Conservation (phyloP, 106 monocot species). For the Phalaenopsis aphrodite region DNA sequence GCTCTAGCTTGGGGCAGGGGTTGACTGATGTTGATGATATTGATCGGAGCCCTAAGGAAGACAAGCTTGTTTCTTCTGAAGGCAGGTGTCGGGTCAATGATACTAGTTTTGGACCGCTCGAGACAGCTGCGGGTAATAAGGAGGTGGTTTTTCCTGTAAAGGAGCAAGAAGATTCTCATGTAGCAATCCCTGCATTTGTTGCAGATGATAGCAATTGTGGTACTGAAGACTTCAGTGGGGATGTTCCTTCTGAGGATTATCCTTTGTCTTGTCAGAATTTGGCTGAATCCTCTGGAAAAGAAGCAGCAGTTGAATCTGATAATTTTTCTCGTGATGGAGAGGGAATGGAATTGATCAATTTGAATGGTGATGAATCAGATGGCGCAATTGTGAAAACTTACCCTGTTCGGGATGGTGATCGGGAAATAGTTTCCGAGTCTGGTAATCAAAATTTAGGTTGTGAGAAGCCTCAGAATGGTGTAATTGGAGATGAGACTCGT, state of each 20-base stretch:
- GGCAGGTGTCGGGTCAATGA: neutral
- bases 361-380: conserved; percentile 14
- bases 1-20: neutral
- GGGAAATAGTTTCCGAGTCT: conserved; percentile 4
- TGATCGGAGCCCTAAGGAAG: neutral
- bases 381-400: neutral
- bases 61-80: neutral
- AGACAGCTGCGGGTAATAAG: neutral
- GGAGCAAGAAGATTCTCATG: neutral
- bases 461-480: neutral
- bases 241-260: conserved; percentile 6
- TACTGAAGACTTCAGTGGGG: neutral
- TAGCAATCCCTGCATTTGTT: neutral
- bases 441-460: conserved; percentile 1
- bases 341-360: neutral
- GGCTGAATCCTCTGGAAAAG: neutral
- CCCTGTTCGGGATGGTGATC: conserved; percentile 6
- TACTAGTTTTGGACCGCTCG: neutral
- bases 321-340: neutral
- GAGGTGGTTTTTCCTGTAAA: neutral
- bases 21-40: neutral
- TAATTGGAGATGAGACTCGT: neutral
- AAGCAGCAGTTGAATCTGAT: neutral
- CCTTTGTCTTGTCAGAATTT: neutral
- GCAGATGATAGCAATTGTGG: neutral